Evolutionary conservation across 345 rosid genomes (phyloP).

Genomic region (Pistacia integerrima): DNA sequence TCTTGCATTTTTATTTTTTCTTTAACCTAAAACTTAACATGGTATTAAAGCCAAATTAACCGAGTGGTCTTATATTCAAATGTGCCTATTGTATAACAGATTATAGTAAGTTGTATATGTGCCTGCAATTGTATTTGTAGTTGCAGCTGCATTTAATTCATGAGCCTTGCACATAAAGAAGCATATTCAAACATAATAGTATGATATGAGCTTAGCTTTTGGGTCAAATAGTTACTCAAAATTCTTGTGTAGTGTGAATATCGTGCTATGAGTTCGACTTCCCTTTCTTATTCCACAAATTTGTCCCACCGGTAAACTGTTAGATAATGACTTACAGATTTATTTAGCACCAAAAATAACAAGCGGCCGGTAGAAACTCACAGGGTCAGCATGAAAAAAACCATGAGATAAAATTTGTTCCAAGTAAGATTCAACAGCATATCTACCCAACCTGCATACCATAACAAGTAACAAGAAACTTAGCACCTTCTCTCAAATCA

Average conservation of each 20-base stretch:
- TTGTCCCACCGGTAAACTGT: neutral
- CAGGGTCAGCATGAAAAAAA: conserved; percentile 98
- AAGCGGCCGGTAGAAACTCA: conserved; percentile 34
- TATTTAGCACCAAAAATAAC: conserved; percentile 1
- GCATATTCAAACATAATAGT: too few species aligned
- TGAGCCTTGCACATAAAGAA: neutral
- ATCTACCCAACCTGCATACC: conserved; percentile 75
- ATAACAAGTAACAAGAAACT: conserved; percentile 11
- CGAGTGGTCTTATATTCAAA: neutral
- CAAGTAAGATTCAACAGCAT: conserved; percentile 98
- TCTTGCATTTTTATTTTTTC: neutral
- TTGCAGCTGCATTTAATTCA: too few species aligned
- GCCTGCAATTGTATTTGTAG: too few species aligned
- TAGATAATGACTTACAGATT: neutral
- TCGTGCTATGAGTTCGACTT: neutral
- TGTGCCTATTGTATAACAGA: neutral
- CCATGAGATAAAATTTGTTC: conserved; percentile 99
- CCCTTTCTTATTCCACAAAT: neutral
- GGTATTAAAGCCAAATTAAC: neutral
- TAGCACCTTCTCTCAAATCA: conserved; percentile 9
- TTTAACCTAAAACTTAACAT: neutral
- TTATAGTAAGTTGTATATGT: neutral
- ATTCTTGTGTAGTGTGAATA: too few species aligned
- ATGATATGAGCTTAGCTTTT: too few species aligned
- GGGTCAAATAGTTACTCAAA: neutral